Percentiles rank a stretch among this genome's conserved stretches.
These are phyloP conservation scores for Lentinula novae-zelandiae DNA, from an alignment of 1,284 basidiomycete genomes.

Conservation along the genomic window DNA sequence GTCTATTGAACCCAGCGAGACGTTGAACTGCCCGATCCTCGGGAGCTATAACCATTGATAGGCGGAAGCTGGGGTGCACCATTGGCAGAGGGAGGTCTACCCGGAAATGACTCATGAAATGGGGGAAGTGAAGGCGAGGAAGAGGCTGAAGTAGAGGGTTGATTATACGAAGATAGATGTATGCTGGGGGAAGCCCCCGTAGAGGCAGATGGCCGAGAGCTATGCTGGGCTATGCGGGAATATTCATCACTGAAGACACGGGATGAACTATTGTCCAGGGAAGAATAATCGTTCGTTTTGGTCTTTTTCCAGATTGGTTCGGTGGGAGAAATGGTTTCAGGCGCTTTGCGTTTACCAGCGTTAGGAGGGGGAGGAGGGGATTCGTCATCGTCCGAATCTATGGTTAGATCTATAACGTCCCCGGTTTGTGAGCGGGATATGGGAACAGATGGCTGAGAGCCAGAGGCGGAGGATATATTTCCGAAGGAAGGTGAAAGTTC, in stretches of 20 bases:
- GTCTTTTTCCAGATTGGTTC: constrained; percentile 74
- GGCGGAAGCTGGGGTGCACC: constrained; percentile 7
- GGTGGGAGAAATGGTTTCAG: constrained; percentile 49
- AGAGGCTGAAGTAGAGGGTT: neutral
- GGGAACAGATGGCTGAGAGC: constrained; percentile 29
- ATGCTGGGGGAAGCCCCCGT: neutral
- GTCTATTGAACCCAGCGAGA: neutral
- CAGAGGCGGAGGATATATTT: constrained; percentile 34
- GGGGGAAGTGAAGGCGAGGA: neutral
- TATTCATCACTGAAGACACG: neutral
- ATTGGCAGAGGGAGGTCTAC: neutral
- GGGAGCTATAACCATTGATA: neutral
- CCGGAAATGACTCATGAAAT: neutral
- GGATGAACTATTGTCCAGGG: neutral
- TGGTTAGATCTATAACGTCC: constrained; percentile 74
- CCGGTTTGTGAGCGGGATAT: neutral
- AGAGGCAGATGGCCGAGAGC: neutral
- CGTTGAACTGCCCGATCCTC: neutral
- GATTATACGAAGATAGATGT: neutral
- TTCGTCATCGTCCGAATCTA: constrained; percentile 71
- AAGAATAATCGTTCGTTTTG: constrained; percentile 35
- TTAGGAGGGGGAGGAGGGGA: constrained; percentile 26
- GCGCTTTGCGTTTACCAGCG: constrained; percentile 56
- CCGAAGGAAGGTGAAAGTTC: constrained; percentile 62
- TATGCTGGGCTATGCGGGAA: neutral